Percentiles rank a stretch among this genome's conserved stretches.
These are phyloP conservation scores for Juncus effusus DNA, from an alignment of 176 grass and related monocot genomes.

Conservation along the genomic window DNA sequence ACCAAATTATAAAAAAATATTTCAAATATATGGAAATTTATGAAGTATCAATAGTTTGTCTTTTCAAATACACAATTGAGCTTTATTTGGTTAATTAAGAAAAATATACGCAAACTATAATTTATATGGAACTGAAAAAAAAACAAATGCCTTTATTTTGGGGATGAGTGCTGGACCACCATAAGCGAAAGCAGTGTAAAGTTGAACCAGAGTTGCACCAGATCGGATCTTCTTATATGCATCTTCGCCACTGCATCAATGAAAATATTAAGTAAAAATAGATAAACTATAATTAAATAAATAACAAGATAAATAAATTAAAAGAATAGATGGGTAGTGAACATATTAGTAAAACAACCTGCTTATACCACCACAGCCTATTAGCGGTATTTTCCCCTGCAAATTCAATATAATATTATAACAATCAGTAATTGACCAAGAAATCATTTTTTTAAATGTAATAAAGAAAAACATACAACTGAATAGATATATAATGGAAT, in stretches of 20 bases:
- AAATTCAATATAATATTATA: conserved; percentile 26
- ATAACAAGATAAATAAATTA: no score
- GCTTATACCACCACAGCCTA: conserved; percentile 83
- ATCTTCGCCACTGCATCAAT: conserved; percentile 65
- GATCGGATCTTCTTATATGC: conserved; percentile 96
- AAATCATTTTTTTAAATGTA: conserved; percentile 20
- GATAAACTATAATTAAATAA: not conserved
- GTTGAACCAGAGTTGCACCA: conserved; percentile 85
- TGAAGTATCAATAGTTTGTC: not conserved
- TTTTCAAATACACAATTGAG: not conserved
- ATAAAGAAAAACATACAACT: not conserved
- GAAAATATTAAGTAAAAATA: conserved; percentile 8
- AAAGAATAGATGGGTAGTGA: not conserved
- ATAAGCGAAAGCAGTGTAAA: conserved; percentile 88
- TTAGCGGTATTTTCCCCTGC: conserved; percentile 91
- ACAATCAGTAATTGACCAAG: conserved; percentile 5
- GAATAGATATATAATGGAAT: conserved; percentile 14
- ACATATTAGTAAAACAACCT: conserved; percentile 42
- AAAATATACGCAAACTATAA: not conserved
- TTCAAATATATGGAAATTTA: conserved; percentile 9
- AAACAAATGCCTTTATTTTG: conserved; percentile 66
- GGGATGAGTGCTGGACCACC: conserved; percentile 86
- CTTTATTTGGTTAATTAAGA: not conserved
- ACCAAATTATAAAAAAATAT: conserved; percentile 17
- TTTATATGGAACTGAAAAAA: not conserved